These are phyloP conservation scores for Debaryomyces hansenii DNA, from an alignment of 805 yeast species.

Conservation along the genomic window DNA sequence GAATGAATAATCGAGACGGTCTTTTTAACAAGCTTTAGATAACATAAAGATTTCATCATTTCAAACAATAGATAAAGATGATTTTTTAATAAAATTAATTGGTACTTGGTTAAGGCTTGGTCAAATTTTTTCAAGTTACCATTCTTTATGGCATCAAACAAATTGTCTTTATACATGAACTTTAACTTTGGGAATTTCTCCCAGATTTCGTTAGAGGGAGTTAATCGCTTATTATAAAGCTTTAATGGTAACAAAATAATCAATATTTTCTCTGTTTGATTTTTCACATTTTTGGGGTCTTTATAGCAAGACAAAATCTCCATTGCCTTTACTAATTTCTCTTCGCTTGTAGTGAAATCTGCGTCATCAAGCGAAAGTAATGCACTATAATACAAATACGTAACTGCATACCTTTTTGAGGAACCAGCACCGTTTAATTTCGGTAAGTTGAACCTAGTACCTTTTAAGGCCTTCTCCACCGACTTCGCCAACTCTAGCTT, in stretches of 20 bases:
- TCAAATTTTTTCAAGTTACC: constrained; percentile 64
- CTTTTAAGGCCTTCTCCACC: constrained; percentile 65
- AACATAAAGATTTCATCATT: constrained; percentile 49
- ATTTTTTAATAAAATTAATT: constrained; percentile 52
- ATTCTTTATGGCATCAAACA: constrained; percentile 46
- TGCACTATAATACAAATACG: constrained; percentile 70
- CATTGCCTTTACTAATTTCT: constrained; percentile 54
- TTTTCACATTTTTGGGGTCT: constrained; percentile 13
- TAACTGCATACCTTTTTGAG: constrained; percentile 48
- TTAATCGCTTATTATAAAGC: constrained; percentile 45
- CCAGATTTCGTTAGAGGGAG: constrained; percentile 48
- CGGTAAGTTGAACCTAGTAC: constrained; percentile 56
- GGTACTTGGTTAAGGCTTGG: constrained; percentile 40
- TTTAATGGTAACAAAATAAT: constrained; percentile 64
- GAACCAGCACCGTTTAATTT: constrained; percentile 35
- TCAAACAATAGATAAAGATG: constrained; percentile 62
- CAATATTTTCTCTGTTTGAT: constrained; percentile 50
- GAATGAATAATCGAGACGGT: constrained; percentile 21
- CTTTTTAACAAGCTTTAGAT: constrained; percentile 51
- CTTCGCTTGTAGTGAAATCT: constrained; percentile 52
- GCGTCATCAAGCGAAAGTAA: constrained; percentile 65
- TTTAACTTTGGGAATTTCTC: constrained; percentile 40
- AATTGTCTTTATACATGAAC: constrained; percentile 41
- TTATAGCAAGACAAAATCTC: constrained; percentile 24
- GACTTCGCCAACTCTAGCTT: constrained; percentile 75